Evolutionary conservation across 805 yeast species (phyloP), one percentile per base, ranked within the genome.

Genomic region (Scheffersomyces spartinae): DNA sequence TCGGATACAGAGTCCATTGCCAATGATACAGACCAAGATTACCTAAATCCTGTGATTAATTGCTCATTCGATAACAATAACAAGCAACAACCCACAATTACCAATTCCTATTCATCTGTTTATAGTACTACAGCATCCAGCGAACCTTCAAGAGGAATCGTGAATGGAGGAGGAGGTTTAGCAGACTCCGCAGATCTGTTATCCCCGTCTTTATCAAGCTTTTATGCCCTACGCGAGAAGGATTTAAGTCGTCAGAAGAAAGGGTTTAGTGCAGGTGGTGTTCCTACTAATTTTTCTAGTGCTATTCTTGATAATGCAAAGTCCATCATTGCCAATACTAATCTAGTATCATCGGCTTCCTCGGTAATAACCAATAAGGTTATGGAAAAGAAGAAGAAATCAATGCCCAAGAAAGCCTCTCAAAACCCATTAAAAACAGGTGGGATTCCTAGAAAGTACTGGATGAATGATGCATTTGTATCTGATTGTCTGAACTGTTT

Each of bases 381-480:
- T 13, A 21, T 21, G 15, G 42, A 30, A 20, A 44, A 36, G 20
- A 41, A 37, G 30, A 47, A 39, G 35, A 47, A 39, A 30, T 51
- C 39, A 32, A 46, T 43, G 26, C 52, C 51, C 2, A 47, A 44
- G 21, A 38, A 42, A 17, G 33, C 48, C 5, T 52, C 58, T 2
- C 55, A 58, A 23, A 61, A 61, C 26, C 68, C 68, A 1, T 47
- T 61, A 29, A 61, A 61, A 31, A 49, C 43, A 21, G 68, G 68
- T 20, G 74, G 78, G 2, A 61, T 77, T 4, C 74, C 79, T 2
- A 68, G 70, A 31, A 88, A 84, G 43, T 88, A 84, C 47, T 88
- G 98, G 98, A 77, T 88, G 83, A 84, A 86, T 41, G 96, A 88
- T 54, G 81, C 88, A 21, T 81, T 84, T 31, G 94, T 94, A 0